Percentiles rank a stretch among this genome's conserved stretches.
Evolutionary conservation across 306 rosid species (phyloP).

Genomic region (Purshia tridentata): DNA sequence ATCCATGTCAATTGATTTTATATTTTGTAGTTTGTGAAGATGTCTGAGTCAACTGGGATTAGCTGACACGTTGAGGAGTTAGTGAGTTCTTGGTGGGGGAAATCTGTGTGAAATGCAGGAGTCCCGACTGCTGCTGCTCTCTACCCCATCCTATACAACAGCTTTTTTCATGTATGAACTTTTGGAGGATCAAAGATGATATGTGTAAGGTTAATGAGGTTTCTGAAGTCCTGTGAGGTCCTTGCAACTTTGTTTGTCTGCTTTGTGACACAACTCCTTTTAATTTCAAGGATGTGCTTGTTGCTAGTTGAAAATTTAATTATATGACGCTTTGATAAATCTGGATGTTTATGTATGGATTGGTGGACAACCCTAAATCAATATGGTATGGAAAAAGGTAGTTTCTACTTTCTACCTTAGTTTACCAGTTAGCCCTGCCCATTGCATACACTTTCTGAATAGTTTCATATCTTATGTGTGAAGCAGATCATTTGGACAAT

Average conservation of each 20-base stretch:
- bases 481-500: too few relatives aligned
- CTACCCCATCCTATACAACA: slow-evolving; percentile 35
- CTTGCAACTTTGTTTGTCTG: slow-evolving; percentile 29
- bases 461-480: too few relatives aligned
- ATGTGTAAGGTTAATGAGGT: slow-evolving; percentile 45
- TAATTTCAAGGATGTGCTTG: slow-evolving; percentile 29
- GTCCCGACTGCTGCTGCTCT: slow-evolving; percentile 28
- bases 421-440: too few relatives aligned
- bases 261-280: slow-evolving; percentile 30
- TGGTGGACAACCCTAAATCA: background rate
- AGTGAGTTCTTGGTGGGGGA: background rate
- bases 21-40: slow-evolving; percentile 7
- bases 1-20: background rate
- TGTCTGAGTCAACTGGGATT: slow-evolving; percentile 26
- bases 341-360: background rate
- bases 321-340: background rate
- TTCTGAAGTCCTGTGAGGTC: slow-evolving; percentile 29
- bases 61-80: slow-evolving; percentile 24
- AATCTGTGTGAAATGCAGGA: background rate
- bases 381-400: background rate
- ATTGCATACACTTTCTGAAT: too few relatives aligned
- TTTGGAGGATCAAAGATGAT: slow-evolving; percentile 38
- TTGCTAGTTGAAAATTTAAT: slow-evolving; percentile 12
- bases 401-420: background rate
- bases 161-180: slow-evolving; percentile 41